Base-by-base conservation (phyloP, 176 grass and related monocot genomes). In the Canna indica region DNA sequence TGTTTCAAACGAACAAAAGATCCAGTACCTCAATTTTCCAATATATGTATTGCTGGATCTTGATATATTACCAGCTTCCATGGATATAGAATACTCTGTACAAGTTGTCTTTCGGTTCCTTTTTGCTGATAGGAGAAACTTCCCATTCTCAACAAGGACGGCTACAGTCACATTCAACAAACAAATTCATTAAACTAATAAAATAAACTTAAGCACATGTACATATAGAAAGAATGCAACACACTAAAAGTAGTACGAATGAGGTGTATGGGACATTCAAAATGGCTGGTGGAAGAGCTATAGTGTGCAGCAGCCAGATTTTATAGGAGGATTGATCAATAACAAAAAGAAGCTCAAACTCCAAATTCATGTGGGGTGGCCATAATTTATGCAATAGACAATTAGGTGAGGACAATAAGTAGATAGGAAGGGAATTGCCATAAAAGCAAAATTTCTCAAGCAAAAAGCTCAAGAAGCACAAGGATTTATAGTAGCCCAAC, bases 1-100 rank as follows among this genome's bases (percentile, higher is more conserved):
- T 26, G n/a, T 26, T 26, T 26, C 24, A 27, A 26, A 59, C 11
- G 1, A 25, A 4, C 14, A 22, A 29, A 31, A 29, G 15, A 69
- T 69, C 53, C 17, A 70, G 66, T 82, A 94, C 95, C 95, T 94
- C 75, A 99, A 57, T 77, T 99, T 99, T 33, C 95, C 95, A 76
- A 99, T 94, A 53, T 94, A 88, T 60, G 90, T 90, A 72, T 80
- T 94, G 73, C 63, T 90, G 2, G 87, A 99, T 77, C 84, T 90
- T 36, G 95, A 99, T 45, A 90, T 84, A 47, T 78, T 91, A 30
- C 70, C 58, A 80, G 86, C 76, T 71, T 90, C 82, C 85, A 90
- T 88, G 18, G 95, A 99, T 59, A 99, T 86, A 66, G 84, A 82
- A 73, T 99, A 99, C 81, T 99, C 95, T 0, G 95, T 99, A 76